phyloP scores from a whole-genome alignment of 1,139 yeast species.

The Ogataea hybrid region DNA sequence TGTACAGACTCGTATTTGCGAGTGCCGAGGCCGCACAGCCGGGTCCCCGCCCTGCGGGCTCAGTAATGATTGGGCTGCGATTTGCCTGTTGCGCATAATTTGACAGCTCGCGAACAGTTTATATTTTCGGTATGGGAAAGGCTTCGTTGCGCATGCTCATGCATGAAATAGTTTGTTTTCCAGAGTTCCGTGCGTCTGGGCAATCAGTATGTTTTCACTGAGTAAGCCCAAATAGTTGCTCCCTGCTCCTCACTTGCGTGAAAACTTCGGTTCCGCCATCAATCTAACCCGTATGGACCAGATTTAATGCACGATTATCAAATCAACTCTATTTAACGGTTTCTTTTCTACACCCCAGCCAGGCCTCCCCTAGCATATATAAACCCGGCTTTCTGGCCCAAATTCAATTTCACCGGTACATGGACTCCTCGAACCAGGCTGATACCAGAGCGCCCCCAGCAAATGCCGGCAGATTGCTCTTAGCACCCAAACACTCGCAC shows the following conservation, averaged over 20 bases:
- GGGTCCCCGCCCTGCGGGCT: neutral
- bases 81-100: neutral
- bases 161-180: slow-evolving; percentile 1
- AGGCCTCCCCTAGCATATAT: neutral
- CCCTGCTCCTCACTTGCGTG: neutral
- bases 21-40: neutral
- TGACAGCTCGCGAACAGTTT: neutral
- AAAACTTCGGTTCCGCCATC: neutral
- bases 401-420: neutral
- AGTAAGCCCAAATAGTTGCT: slow-evolving; percentile 3
- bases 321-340: neutral
- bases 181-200: neutral
- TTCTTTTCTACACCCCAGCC: slow-evolving; percentile 1
- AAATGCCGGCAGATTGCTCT: neutral
- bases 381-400: neutral
- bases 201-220: neutral
- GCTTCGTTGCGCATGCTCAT: neutral
- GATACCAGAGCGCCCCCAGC: neutral
- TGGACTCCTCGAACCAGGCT: neutral
- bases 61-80: neutral
- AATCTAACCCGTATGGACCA: neutral
- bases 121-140: neutral
- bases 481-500: neutral
- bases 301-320: slow-evolving; percentile 4
- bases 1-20: neutral